These are phyloP conservation scores for Neckera pumila DNA, from an alignment of 225 moss, liverwort and hornwort species.

Conservation along the genomic window DNA sequence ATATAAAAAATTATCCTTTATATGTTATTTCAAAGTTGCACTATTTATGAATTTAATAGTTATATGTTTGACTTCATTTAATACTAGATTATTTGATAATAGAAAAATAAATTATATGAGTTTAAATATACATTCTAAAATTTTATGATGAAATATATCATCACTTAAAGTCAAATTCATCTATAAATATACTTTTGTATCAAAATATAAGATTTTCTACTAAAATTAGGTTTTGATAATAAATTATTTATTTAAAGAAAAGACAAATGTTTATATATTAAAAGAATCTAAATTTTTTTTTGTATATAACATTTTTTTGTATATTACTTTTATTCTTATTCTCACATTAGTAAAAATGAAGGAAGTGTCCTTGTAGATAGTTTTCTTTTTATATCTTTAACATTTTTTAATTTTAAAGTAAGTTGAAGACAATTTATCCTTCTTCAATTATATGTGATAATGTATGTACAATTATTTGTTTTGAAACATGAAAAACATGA, in stretches of 20 bases:
- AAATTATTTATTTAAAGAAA: rapidly evolving
- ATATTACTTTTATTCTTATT: too few relatives aligned
- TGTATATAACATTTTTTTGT: rapidly evolving
- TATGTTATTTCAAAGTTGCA: too few relatives aligned
- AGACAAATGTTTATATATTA: neutral
- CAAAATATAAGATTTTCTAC: too few relatives aligned
- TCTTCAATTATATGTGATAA: too few relatives aligned
- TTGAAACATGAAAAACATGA: neutral
- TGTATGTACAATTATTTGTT: neutral
- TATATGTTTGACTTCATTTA: neutral
- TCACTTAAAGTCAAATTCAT: neutral
- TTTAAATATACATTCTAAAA: neutral
- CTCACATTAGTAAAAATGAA: neutral
- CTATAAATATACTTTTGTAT: neutral
- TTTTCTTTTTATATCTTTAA: neutral
- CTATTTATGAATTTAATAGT: neutral
- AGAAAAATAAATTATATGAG: neutral
- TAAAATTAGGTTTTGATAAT: neutral
- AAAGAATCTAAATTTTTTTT: neutral
- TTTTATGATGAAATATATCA: neutral
- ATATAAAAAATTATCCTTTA: rapidly evolving
- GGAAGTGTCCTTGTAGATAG: too few relatives aligned
- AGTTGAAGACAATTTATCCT: too few relatives aligned
- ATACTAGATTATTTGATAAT: neutral
- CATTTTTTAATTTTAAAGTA: neutral